A percentile compares a stretch with the other conserved stretches of the same genome.
Conservation (phyloP, 495 filamentous ascomycete species). For the Aspergillus saccharolyticus region DNA sequence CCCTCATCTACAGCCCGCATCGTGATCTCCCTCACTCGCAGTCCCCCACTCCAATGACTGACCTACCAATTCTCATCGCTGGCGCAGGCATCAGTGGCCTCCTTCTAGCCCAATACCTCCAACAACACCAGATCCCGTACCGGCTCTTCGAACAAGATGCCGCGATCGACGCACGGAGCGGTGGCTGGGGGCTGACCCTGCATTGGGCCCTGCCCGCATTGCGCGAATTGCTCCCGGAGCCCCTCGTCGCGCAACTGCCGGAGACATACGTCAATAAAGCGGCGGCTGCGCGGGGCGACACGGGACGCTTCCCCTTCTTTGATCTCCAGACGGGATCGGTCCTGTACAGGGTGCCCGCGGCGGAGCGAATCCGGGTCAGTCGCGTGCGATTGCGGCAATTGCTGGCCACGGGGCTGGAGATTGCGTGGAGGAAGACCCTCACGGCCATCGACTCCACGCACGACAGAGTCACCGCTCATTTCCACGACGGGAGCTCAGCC, state of each 20-base stretch:
- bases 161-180: conserved; percentile 34
- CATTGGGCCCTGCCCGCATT: conserved; percentile 53
- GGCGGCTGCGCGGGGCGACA: conserved; percentile 37
- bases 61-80: conserved; percentile 45
- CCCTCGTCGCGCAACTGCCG: conserved; percentile 42
- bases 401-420: conserved; percentile 43
- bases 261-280: conserved; percentile 48
- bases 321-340: conserved; percentile 46
- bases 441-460: conserved; percentile 28
- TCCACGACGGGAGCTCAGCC: conserved; percentile 46
- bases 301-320: conserved; percentile 50
- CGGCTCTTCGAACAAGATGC: conserved; percentile 53
- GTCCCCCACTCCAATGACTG: conserved; percentile 11
- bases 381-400: conserved; percentile 44
- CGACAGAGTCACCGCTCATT: conserved; percentile 39
- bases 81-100: conserved; percentile 58
- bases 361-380: conserved; percentile 44
- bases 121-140: conserved; percentile 40
- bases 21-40: not conserved
- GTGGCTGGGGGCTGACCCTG: conserved; percentile 57
- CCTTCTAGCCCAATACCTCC: conserved; percentile 54
- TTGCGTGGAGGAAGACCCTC: conserved; percentile 48
- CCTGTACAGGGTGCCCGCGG: conserved; percentile 44
- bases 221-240: conserved; percentile 43
- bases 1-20: not conserved